Conservation (phyloP, 1,139 yeast genomes). For the Taphrina communis region DNA sequence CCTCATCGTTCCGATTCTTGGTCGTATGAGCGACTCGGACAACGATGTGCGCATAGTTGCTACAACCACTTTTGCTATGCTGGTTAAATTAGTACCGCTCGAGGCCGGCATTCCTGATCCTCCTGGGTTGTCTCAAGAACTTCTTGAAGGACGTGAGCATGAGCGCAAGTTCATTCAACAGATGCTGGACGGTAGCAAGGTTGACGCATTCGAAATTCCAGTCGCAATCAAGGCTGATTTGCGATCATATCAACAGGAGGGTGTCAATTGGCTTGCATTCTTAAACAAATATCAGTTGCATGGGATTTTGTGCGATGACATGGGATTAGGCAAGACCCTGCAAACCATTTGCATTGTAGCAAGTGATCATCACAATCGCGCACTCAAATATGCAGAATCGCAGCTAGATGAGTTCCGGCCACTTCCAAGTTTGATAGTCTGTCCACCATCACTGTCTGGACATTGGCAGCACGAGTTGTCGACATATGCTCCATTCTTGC, state of each 20-base stretch:
- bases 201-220: conserved; percentile 84
- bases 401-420: conserved; percentile 71
- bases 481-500: conserved; percentile 87
- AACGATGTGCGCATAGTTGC: conserved; percentile 87
- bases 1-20: conserved; percentile 92
- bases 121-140: conserved; percentile 81
- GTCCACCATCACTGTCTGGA: conserved; percentile 97
- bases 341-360: conserved; percentile 97
- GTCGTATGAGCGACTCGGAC: conserved; percentile 97
- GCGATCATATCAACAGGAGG: conserved; percentile 96
- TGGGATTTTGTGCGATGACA: conserved; percentile 97
- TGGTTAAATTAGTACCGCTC: conserved; percentile 91
- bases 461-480: conserved; percentile 97
- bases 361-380: conserved; percentile 88
- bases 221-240: conserved; percentile 91
- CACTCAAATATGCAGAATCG: conserved; percentile 66
- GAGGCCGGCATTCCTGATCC: conserved; percentile 97
- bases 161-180: conserved; percentile 95
- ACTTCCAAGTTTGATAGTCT: conserved; percentile 82
- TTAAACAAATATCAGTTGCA: conserved; percentile 92
- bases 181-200: conserved; percentile 97
- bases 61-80: conserved; percentile 94
- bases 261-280: conserved; percentile 97
- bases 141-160: conserved; percentile 85
- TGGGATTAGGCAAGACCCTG: conserved; percentile 97